phyloP scores from a whole-genome alignment of 1,139 yeast species.

The Hansenula lynferdii region DNA sequence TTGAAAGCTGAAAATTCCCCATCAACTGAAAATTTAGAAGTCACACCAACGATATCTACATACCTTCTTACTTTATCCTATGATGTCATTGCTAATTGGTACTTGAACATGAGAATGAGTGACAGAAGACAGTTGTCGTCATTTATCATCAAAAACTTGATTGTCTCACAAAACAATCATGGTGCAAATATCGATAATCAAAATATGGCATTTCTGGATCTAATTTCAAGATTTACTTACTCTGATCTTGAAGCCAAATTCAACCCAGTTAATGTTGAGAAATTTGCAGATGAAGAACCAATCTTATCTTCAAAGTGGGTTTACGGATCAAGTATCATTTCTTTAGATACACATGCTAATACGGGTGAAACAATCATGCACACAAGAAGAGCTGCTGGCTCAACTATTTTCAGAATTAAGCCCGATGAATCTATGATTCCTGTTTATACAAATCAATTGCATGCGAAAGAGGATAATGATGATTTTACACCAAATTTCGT shows the following conservation, averaged over 20 bases:
- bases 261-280: constrained; percentile 25
- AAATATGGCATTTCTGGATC: constrained; percentile 61
- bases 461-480: constrained; percentile 11
- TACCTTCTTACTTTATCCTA: constrained; percentile 64
- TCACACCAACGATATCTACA: constrained; percentile 47
- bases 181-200: constrained; percentile 40
- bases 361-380: constrained; percentile 52
- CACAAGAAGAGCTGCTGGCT: constrained; percentile 67
- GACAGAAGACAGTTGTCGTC: constrained; percentile 58
- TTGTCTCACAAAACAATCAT: constrained; percentile 38
- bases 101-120: constrained; percentile 54
- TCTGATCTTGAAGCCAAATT: constrained; percentile 57
- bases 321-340: constrained; percentile 51
- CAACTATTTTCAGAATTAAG: constrained; percentile 40
- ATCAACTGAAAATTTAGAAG: constrained; percentile 41
- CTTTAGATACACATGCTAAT: constrained; percentile 47
- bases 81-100: constrained; percentile 70
- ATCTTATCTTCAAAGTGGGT: constrained; percentile 49
- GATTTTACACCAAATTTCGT: constrained; percentile 36
- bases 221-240: constrained; percentile 62
- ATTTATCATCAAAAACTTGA: constrained; percentile 56
- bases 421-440: constrained; percentile 41
- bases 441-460: constrained; percentile 24
- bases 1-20: constrained; percentile 39
- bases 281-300: constrained; percentile 23